A percentile compares a stretch with the other conserved stretches of the same genome.
phyloP scores from a whole-genome alignment of 179 eudicot genomes.

The Beta lomatogona region DNA sequence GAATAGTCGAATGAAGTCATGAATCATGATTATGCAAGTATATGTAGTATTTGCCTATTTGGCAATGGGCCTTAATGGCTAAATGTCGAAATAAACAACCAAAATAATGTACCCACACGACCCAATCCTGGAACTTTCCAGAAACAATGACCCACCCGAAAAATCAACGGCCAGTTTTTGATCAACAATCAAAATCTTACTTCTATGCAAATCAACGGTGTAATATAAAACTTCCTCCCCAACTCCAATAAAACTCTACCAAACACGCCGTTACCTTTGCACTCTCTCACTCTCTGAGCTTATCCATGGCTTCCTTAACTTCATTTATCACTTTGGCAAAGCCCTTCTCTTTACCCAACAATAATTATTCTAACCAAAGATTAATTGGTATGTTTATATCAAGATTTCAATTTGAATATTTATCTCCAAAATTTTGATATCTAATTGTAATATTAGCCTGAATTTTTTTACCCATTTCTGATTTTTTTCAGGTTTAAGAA shows the following conservation, averaged over 20 bases:
- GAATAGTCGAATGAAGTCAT: too few relatives aligned
- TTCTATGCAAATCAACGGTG: background rate
- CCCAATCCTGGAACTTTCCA: slow-evolving; percentile 18
- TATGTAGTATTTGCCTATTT: too few relatives aligned
- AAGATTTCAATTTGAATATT: background rate
- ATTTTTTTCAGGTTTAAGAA: slow-evolving; percentile 42
- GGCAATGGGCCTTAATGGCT: background rate
- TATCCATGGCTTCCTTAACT: slow-evolving; percentile 66
- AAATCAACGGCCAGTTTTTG: background rate
- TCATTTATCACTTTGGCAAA: slow-evolving; percentile 45
- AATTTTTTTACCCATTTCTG: slow-evolving; percentile 1
- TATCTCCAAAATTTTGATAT: background rate
- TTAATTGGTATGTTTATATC: slow-evolving; percentile 36
- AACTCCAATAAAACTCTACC: background rate
- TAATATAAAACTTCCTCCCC: background rate
- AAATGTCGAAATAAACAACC: background rate
- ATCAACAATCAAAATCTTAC: background rate
- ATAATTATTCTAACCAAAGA: slow-evolving; percentile 34
- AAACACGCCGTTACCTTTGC: slow-evolving; percentile 3
- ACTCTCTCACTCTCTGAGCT: slow-evolving; percentile 20
- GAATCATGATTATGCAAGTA: too few relatives aligned
- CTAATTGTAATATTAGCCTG: background rate
- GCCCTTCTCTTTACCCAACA: slow-evolving; percentile 38
- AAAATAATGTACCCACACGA: background rate
- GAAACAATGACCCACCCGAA: background rate